Percentiles rank a stretch among this genome's conserved stretches.
phyloP scores from a whole-genome alignment of 495 filamentous ascomycete genomes.

The Lophiotrema nucula region DNA sequence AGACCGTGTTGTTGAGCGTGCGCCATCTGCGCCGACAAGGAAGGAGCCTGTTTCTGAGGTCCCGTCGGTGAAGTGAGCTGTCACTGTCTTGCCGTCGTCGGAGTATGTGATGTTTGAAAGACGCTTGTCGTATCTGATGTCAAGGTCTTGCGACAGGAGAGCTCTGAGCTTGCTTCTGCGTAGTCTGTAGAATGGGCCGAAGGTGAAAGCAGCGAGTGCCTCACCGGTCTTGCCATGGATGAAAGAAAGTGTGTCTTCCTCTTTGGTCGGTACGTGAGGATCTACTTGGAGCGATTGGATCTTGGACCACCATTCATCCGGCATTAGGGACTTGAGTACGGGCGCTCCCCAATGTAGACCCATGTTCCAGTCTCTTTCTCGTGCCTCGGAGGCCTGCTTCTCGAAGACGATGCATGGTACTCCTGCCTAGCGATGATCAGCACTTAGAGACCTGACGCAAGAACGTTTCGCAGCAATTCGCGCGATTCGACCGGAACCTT shows the following conservation, averaged over 20 bases:
- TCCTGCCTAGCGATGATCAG: slow-evolving; percentile 41
- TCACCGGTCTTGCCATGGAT: slow-evolving; percentile 51
- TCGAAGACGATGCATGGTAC: slow-evolving; percentile 54
- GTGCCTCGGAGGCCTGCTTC: slow-evolving; percentile 43
- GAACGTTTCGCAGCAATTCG: background rate
- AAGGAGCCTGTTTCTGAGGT: slow-evolving; percentile 39
- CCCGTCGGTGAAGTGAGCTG: slow-evolving; percentile 45
- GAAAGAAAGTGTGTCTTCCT: slow-evolving; percentile 43
- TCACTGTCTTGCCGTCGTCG: slow-evolving; percentile 34
- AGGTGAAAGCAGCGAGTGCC: slow-evolving; percentile 39
- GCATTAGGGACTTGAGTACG: slow-evolving; percentile 44
- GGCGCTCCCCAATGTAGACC: slow-evolving; percentile 54
- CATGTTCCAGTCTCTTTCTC: slow-evolving; percentile 58
- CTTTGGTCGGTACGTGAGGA: slow-evolving; percentile 39
- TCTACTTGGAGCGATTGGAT: slow-evolving; percentile 47
- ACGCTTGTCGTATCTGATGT: slow-evolving; percentile 42
- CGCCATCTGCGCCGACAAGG: slow-evolving; percentile 48
- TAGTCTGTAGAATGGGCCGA: slow-evolving; percentile 48
- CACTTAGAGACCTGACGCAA: background rate
- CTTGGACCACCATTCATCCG: slow-evolving; percentile 38
- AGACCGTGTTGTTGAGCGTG: slow-evolving; percentile 43
- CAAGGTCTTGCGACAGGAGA: slow-evolving; percentile 44
- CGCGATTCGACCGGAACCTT: no score
- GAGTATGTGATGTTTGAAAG: slow-evolving; percentile 27
- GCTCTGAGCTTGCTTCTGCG: slow-evolving; percentile 46